These are phyloP conservation scores for Exophiala bonariae DNA, from an alignment of 2,329 filamentous ascomycete genomes.

Conservation along the genomic window DNA sequence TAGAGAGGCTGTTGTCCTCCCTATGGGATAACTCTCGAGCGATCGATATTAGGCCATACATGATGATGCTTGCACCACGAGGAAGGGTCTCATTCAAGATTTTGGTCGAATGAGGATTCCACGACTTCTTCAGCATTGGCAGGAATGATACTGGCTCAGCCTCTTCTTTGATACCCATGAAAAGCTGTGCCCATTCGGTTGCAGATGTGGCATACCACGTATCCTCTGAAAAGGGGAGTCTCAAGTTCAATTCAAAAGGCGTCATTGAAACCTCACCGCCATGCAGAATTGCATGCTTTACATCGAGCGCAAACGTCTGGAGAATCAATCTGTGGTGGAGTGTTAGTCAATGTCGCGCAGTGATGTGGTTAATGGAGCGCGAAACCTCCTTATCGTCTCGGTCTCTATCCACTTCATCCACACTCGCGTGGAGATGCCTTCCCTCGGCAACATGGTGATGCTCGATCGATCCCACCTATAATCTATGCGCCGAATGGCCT, in stretches of 20 bases:
- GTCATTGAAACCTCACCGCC: constrained; percentile 7
- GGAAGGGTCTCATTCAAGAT: not conserved
- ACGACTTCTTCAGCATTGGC: constrained; percentile 4
- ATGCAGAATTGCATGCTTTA: constrained; percentile 9
- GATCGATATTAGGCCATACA: constrained; percentile 13
- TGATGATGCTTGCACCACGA: constrained; percentile 3
- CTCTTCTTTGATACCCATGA: not conserved
- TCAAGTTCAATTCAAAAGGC: constrained; percentile 6
- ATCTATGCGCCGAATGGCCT: constrained; percentile 4
- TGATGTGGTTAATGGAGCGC: too few relatives aligned
- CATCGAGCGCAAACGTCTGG: constrained; percentile 12
- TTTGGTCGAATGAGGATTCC: constrained; percentile 1
- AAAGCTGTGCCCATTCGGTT: constrained; percentile 5
- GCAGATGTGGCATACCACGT: constrained; percentile 3
- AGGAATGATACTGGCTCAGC: constrained; percentile 3
- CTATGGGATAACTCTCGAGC: constrained; percentile 6
- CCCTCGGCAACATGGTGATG: too few relatives aligned
- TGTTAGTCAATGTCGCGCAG: not conserved
- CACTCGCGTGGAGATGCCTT: not conserved
- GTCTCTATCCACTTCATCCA: constrained; percentile 7
- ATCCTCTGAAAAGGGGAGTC: constrained; percentile 2
- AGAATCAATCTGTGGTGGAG: constrained; percentile 2
- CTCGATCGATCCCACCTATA: constrained; percentile 1
- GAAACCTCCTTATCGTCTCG: constrained; percentile 3
- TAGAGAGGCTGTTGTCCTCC: constrained; percentile 4